phyloP scores from a whole-genome alignment of 768 basidiomycete genomes.

The Pisolithus orientalis region DNA sequence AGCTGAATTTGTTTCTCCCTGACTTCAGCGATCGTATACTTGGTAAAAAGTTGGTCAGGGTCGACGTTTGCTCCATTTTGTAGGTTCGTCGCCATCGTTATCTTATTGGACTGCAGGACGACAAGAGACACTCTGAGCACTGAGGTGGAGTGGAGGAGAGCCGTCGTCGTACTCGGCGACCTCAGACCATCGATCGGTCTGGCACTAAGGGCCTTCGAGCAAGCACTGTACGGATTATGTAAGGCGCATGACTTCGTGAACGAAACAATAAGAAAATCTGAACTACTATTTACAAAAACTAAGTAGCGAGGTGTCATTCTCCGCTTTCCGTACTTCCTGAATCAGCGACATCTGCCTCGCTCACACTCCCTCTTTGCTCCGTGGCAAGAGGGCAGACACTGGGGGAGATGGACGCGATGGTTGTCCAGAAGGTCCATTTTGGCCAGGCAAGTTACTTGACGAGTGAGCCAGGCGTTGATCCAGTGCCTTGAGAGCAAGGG shows the following conservation, averaged over 20 bases:
- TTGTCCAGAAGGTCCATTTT: slow-evolving; percentile 25
- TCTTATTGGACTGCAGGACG: slow-evolving; percentile 8
- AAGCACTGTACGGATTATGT: slow-evolving; percentile 19
- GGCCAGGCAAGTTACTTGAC: slow-evolving; percentile 22
- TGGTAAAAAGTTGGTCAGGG: slow-evolving; percentile 72
- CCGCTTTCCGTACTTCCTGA: slow-evolving; percentile 12
- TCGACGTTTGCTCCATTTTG: slow-evolving; percentile 30
- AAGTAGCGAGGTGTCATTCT: slow-evolving; percentile 12
- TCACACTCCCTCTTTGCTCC: slow-evolving; percentile 19
- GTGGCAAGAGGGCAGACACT: slow-evolving; percentile 29
- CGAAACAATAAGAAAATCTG: neutral
- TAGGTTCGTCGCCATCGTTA: slow-evolving; percentile 8
- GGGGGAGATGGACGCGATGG: slow-evolving; percentile 21
- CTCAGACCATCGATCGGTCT: slow-evolving; percentile 6
- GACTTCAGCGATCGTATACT: slow-evolving; percentile 66
- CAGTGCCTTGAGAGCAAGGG: slow-evolving; percentile 92
- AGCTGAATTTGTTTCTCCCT: slow-evolving; percentile 60
- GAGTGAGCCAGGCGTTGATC: slow-evolving; percentile 85
- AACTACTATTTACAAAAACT: slow-evolving; percentile 4
- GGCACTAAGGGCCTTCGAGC: slow-evolving; percentile 11
- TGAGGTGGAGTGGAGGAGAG: slow-evolving; percentile 4
- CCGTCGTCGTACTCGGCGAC: slow-evolving; percentile 3
- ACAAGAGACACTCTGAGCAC: slow-evolving; percentile 4
- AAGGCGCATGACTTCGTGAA: neutral
- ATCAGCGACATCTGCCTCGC: slow-evolving; percentile 16